Evolutionary conservation across 2,329 filamentous ascomycete genomes (phyloP).

Genomic region (Calonectria leucothoes): DNA sequence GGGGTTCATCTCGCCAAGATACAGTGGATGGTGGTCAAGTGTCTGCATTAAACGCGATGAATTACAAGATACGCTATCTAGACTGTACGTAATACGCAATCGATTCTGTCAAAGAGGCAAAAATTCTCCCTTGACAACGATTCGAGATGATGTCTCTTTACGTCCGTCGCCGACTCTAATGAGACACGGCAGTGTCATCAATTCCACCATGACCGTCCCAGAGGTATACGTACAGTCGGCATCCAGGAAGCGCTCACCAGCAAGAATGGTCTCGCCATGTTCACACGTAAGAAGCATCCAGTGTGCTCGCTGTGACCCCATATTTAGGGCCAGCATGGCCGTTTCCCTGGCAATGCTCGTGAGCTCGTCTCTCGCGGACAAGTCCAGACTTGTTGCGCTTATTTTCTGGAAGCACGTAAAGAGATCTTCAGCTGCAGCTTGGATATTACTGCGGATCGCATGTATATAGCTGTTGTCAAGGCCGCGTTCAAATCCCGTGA

Average conservation of each 20-base stretch:
- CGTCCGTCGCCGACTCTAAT: background rate
- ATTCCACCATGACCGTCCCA: background rate
- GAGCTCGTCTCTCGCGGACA: background rate
- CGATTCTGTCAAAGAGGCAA: background rate
- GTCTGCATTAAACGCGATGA: too few species aligned
- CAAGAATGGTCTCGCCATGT: background rate
- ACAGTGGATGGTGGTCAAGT: too few species aligned
- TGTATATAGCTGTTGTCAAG: background rate
- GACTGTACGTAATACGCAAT: too few species aligned
- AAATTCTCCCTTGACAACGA: background rate
- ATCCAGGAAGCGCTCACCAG: background rate
- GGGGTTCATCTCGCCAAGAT: too few species aligned
- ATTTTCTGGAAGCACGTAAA: background rate
- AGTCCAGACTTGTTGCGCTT: background rate
- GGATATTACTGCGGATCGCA: background rate
- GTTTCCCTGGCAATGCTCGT: background rate
- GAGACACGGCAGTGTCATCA: background rate
- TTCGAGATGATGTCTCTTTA: background rate
- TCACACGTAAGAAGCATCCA: background rate
- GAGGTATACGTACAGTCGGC: background rate
- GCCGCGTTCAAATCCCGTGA: background rate
- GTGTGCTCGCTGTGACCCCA: slow-evolving; percentile 15
- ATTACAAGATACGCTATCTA: too few species aligned
- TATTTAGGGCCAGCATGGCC: background rate
- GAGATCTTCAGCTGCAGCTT: background rate